Evolutionary conservation across 306 rosid genomes (phyloP).

Genomic region (Pterocarpus santalinus): DNA sequence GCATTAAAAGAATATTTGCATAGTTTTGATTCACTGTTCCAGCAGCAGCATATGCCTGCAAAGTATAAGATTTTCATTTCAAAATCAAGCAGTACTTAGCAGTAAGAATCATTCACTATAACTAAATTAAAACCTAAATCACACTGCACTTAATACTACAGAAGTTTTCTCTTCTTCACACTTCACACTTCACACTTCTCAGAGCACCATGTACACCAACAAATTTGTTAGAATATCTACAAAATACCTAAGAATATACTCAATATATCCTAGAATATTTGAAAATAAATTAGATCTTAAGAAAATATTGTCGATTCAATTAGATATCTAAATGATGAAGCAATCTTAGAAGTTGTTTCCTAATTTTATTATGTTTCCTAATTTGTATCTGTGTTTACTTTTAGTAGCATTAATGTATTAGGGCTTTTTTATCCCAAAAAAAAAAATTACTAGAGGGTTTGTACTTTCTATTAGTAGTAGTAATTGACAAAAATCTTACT

Average conservation of each 20-base stretch:
- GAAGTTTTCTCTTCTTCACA: background rate
- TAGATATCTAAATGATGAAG: background rate
- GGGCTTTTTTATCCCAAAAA: background rate
- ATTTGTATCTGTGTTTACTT: conserved; percentile 11
- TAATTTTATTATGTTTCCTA: background rate
- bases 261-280: background rate
- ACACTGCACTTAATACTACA: background rate
- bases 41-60: conserved; percentile 99
- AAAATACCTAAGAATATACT: background rate
- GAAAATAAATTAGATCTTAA: background rate
- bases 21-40: conserved; percentile 98
- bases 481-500: background rate
- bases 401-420: background rate
- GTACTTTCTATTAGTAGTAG: background rate
- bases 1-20: conserved; percentile 97
- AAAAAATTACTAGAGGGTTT: background rate
- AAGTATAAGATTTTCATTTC: conserved; percentile 37
- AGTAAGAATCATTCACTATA: background rate
- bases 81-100: conserved; percentile 15
- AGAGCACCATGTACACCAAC: conserved; percentile 2
- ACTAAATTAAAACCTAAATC: conserved; percentile 2
- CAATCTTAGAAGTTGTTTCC: background rate
- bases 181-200: background rate
- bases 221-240: background rate
- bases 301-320: background rate